A percentile compares a stretch with the other conserved stretches of the same genome.
These are phyloP conservation scores for Ziziphus jujuba DNA, from an alignment of 306 rosid species.

Conservation along the genomic window DNA sequence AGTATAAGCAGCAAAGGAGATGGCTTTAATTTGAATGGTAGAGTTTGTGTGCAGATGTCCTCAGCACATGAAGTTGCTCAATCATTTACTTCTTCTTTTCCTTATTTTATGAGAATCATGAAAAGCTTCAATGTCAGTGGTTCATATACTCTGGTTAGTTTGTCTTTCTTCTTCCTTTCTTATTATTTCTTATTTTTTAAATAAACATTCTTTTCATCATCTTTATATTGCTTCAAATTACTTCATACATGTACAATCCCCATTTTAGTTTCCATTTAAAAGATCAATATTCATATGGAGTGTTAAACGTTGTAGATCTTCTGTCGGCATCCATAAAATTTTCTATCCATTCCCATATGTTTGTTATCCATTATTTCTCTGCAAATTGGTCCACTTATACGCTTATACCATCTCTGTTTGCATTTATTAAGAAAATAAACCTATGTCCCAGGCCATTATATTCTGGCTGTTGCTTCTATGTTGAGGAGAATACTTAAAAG, in stretches of 20 bases:
- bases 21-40: conserved; percentile 31
- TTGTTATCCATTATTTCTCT: neutral
- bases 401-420: neutral
- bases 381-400: too few species aligned
- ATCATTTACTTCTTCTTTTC: conserved; percentile 67
- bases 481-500: too few species aligned
- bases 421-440: neutral
- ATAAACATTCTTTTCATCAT: conserved; percentile 10
- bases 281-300: neutral
- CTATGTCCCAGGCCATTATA: neutral
- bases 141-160: conserved; percentile 86
- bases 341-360: neutral
- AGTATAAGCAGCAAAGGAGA: conserved; percentile 51
- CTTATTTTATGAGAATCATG: conserved; percentile 83
- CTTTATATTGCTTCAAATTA: conserved; percentile 14
- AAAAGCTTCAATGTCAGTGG: conserved; percentile 89
- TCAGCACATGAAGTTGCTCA: conserved; percentile 64
- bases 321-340: neutral
- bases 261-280: neutral
- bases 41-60: conserved; percentile 46
- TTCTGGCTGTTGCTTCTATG: neutral
- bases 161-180: conserved; percentile 5
- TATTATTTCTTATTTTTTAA: conserved; percentile 6
- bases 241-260: neutral
- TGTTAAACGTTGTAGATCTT: neutral